These are phyloP conservation scores for Gyromitra esculenta DNA, from an alignment of 2,329 filamentous ascomycete genomes.

Conservation along the genomic window DNA sequence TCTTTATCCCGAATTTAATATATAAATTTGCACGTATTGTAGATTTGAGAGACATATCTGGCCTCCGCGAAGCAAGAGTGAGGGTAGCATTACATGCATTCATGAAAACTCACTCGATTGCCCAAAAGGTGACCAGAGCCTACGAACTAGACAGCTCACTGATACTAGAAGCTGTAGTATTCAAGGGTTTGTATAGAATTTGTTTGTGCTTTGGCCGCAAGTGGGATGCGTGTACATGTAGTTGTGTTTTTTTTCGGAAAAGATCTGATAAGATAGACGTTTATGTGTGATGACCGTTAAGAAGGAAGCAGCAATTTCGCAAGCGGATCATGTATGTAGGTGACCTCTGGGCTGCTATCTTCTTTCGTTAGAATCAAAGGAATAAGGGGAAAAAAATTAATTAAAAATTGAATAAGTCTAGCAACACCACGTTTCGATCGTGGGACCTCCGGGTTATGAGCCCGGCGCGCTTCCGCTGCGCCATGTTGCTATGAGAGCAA, in stretches of 20 bases:
- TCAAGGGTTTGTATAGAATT: no score
- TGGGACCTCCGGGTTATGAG: slow-evolving; percentile 60
- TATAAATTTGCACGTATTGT: background rate
- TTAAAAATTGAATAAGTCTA: slow-evolving; percentile 50
- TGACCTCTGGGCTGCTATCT: background rate
- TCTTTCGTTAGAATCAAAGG: background rate
- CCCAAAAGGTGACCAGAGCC: background rate
- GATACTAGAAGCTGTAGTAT: no score
- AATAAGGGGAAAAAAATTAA: background rate
- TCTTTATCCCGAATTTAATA: background rate
- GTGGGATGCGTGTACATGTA: no score
- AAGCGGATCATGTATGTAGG: no score
- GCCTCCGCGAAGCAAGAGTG: background rate
- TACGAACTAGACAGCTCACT: no score
- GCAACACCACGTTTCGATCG: slow-evolving; percentile 60
- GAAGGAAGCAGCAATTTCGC: no score
- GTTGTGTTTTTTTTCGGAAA: background rate
- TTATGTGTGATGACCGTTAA: no score
- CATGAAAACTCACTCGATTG: background rate
- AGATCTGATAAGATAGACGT: background rate
- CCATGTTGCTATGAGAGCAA: slow-evolving; percentile 58
- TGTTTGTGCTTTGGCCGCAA: no score
- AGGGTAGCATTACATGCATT: background rate
- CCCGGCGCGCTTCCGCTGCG: slow-evolving; percentile 61
- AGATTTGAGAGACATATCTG: background rate